phyloP scores from a whole-genome alignment of 2,329 filamentous ascomycete genomes.

The Trichoderma cornu-damae region DNA sequence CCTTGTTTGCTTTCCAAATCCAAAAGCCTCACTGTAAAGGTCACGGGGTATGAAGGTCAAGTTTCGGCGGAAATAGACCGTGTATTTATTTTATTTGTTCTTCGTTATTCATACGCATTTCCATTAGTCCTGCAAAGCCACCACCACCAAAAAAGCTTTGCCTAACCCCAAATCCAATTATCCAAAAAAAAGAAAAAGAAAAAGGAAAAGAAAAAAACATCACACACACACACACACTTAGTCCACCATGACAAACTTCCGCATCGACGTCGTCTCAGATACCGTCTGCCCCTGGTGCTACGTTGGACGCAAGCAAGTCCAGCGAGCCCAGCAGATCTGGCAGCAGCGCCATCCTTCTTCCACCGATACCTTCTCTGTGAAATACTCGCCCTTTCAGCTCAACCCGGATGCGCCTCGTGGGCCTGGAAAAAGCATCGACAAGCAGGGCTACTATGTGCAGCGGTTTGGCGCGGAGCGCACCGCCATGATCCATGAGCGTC shows the following conservation, averaged over 20 bases:
- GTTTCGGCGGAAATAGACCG: no score
- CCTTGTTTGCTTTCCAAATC: constrained; percentile 13
- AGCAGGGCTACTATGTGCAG: constrained; percentile 35
- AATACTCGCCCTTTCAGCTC: constrained; percentile 45
- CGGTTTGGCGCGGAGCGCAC: constrained; percentile 62
- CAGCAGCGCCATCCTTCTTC: constrained; percentile 37
- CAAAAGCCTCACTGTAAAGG: background rate
- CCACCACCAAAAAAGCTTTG: no score
- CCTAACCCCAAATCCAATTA: no score
- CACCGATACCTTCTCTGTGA: constrained; percentile 50
- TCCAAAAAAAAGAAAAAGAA: no score
- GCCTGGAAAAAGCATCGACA: constrained; percentile 32
- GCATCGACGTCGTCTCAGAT: constrained; percentile 46
- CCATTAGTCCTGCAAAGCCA: no score
- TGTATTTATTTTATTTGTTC: no score
- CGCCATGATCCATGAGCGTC: constrained; percentile 29
- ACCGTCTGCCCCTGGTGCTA: constrained; percentile 50
- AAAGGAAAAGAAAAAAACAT: background rate
- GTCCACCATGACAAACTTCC: constrained; percentile 53
- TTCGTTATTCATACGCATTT: no score
- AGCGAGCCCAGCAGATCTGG: constrained; percentile 42
- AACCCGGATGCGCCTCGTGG: constrained; percentile 33
- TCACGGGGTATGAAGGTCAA: no score
- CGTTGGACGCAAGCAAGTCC: constrained; percentile 43
- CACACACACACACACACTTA: no score